Base-by-base conservation (phyloP, 495 filamentous ascomycete genomes). In the Trichoderma virens region DNA sequence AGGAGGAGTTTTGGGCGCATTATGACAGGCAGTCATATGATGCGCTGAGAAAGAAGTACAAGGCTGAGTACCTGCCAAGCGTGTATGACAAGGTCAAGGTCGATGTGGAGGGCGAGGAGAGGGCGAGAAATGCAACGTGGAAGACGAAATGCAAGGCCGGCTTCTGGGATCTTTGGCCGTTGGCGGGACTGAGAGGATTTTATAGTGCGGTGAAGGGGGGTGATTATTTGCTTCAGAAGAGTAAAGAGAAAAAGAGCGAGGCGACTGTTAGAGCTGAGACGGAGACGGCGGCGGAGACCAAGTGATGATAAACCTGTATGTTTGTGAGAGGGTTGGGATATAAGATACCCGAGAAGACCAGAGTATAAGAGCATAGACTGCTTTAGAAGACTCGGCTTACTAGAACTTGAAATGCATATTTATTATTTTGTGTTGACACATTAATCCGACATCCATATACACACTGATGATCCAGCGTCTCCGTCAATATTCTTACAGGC, bases 11-110 rank as follows among this genome's bases (percentile, higher is more conserved):
- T 65, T 83, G 80, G 80, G 60, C 67, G 34, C 73, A 75, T 27
- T 85, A 83, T 62, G 76, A 82, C 65, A 70, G 73, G 32, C 39
- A 62, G 13, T 75, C 76, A 66, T 85, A 86, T 64, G 80, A 84
- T 11, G 70, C 45, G 0, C 67, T 84, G 59, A 67, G 83, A n/a
- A 67, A 66, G 18, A 76, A 74, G 65, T 85, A 83, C 64, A 65
- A 69, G 6, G 82, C 82, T 0, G 66, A 64, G 4, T 68, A 73
- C 25, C 62, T 84, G 63, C 82, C 82, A 5, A 79, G 72, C 61
- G 78, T 84, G 20, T 85, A 77, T 62, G 78, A 84, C 60, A 85
- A 85, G 70, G 78, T 80, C 28, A 78, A 73, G 66, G 73, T 82
- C 0, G 76, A 82, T 65, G 70, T 67, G 16, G 70, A 68, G 3